Conservation (phyloP, 805 yeast species). For the Scheffersomyces lignosus region DNA sequence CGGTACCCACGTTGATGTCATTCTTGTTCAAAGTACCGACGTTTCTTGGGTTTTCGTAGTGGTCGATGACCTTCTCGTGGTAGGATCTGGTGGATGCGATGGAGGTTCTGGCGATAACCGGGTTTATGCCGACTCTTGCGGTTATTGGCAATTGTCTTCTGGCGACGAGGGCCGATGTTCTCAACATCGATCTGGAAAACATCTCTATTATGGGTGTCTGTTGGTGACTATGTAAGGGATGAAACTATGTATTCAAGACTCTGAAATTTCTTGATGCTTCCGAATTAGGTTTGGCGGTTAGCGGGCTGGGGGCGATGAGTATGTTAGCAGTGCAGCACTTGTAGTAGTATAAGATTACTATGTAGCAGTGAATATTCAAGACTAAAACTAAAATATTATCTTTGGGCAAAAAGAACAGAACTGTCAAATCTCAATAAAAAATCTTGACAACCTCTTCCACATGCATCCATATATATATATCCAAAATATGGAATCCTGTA, state of each 20-base stretch:
- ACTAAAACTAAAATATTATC: no score
- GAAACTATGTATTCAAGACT: not conserved
- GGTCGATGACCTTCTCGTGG: constrained; percentile 93
- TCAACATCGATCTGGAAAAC: constrained; percentile 26
- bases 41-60: constrained; percentile 94
- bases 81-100: constrained; percentile 42
- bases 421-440: not conserved
- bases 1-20: constrained; percentile 83
- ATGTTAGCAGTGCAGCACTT: not conserved
- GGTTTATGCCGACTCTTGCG: constrained; percentile 6
- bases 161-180: constrained; percentile 10
- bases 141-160: constrained; percentile 1
- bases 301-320: not conserved
- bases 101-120: constrained; percentile 7
- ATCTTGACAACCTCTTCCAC: not conserved
- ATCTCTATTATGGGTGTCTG: constrained; percentile 9
- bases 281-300: not conserved
- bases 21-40: constrained; percentile 90
- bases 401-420: not conserved
- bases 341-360: not conserved
- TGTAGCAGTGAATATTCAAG: not conserved
- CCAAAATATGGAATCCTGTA: not conserved
- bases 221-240: not conserved
- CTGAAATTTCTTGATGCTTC: not conserved
- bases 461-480: not conserved